Evolutionary conservation across 169 alveolate species (phyloP), one percentile per base, ranked within the genome.

Genomic region (Plasmodium yoelii): DNA sequence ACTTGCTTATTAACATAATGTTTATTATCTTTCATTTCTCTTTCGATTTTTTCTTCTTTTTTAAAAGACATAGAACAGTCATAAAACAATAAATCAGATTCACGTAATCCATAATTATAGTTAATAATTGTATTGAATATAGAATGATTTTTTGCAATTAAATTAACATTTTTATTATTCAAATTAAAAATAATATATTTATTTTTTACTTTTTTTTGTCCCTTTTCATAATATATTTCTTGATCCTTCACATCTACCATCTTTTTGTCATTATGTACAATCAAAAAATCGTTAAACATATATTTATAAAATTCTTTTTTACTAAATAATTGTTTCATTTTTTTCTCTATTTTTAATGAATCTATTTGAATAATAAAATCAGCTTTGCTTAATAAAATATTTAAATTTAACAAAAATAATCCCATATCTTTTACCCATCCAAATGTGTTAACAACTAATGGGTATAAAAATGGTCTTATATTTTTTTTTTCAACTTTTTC

Each of bases 331-430:
- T 28, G 47, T 46, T 77, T 77, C 10, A 77, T 34, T 12, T 19
- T 64, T 63, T 64, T 57, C n/a, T 39, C 57, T 13, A 67, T 49
- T 64, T 77, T 77, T 47, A 77, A 7, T 5, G 88, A 77, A 57
- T 77, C 88, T n/a, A 77, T 77, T 77, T 77, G 88, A 22, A 77
- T 44, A 22, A 77, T 34, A 77, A 77, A 77, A 64, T 77, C 51
- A 51, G 77, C 49, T 28, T 49, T 51, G 24, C 88, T 77, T 34
- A 77, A 59, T 8, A 26, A 64, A 64, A 77, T 77, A 63, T 77
- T 77, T 64, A 77, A 77, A 42, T 77, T 47, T 47, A 77, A 22
- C 34, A 77, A 69, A 55, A 77, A 68, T 39, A 77, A 51, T 13
- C 88, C 88, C 9, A 77, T 77, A 64, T 64, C 51, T 77, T 34